Percentiles rank a stretch among this genome's conserved stretches.
phyloP scores from a whole-genome alignment of 345 rosid species.

The Pistacia vera region DNA sequence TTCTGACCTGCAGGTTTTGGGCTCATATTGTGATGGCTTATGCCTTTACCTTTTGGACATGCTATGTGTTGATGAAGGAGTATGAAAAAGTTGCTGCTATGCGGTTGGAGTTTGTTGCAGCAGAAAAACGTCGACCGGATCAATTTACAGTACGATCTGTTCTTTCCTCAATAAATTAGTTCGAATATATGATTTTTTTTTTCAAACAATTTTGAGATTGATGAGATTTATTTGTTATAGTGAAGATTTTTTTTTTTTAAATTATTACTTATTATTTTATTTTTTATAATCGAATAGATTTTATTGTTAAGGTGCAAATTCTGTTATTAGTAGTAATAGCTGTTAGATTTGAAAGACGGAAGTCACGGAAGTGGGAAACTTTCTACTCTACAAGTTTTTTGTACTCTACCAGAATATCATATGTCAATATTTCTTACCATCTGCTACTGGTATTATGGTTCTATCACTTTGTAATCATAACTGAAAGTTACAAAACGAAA shows the following conservation, averaged over 20 bases:
- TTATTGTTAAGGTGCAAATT: not conserved
- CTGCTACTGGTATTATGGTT: not conserved
- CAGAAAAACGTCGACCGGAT: constrained; percentile 82
- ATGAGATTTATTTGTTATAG: not conserved
- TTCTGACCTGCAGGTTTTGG: constrained; percentile 63
- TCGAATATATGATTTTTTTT: not conserved
- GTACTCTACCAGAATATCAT: not conserved
- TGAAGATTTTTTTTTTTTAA: not conserved
- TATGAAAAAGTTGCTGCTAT: constrained; percentile 75
- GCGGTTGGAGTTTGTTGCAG: constrained; percentile 84
- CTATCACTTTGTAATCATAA: too few species aligned
- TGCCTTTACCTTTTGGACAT: constrained; percentile 87
- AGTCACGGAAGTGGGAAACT: not conserved
- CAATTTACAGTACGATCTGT: constrained; percentile 72
- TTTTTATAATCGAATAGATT: not conserved
- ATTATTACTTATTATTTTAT: too few species aligned
- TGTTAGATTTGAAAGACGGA: not conserved
- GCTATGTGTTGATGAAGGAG: constrained; percentile 76
- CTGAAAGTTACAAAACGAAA: not conserved
- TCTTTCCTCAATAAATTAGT: constrained; percentile 11
- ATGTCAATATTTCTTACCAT: not conserved
- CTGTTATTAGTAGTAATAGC: not conserved
- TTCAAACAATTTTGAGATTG: not conserved
- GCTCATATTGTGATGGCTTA: constrained; percentile 81
- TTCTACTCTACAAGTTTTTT: not conserved